Evolutionary conservation across 2,329 filamentous ascomycete species (phyloP).

Genomic region (Penicillium sp.): DNA sequence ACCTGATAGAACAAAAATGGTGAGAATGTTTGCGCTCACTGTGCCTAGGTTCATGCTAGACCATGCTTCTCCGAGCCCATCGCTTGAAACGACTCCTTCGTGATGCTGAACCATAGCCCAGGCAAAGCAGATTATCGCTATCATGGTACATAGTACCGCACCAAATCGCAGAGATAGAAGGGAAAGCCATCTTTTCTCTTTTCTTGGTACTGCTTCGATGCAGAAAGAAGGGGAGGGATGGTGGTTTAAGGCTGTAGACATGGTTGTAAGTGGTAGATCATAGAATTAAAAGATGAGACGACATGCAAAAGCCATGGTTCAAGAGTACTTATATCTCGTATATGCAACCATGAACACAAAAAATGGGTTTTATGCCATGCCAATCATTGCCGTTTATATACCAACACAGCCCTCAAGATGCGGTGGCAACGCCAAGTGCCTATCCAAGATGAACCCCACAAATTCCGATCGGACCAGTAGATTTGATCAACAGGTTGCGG

Average conservation of each 20-base stretch:
- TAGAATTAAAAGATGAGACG: not conserved
- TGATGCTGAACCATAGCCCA: slow-evolving; percentile 16
- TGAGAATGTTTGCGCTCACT: not conserved
- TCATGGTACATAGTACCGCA: slow-evolving; percentile 9
- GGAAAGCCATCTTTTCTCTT: slow-evolving; percentile 16
- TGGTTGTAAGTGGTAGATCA: not conserved
- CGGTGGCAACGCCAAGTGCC: slow-evolving; percentile 5
- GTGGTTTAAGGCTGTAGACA: slow-evolving; percentile 1
- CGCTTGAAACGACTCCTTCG: slow-evolving; percentile 10
- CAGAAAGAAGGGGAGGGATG: slow-evolving; percentile 5
- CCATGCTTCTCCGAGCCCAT: slow-evolving; percentile 14
- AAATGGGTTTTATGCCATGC: not conserved
- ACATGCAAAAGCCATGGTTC: not conserved
- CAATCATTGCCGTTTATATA: slow-evolving; percentile 1
- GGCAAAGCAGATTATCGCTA: slow-evolving; percentile 16
- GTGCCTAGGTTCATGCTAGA: slow-evolving; percentile 14
- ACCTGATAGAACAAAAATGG: fast-evolving
- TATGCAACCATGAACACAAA: not conserved
- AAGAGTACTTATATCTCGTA: not conserved
- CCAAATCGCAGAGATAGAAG: slow-evolving; percentile 17
- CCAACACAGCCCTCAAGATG: slow-evolving; percentile 2
- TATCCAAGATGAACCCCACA: not conserved
- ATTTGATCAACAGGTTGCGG: not conserved
- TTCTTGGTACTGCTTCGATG: slow-evolving; percentile 15
- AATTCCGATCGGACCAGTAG: not conserved